These are phyloP conservation scores for Gossypium mustelinum DNA, from an alignment of 345 rosid species.

Conservation along the genomic window DNA sequence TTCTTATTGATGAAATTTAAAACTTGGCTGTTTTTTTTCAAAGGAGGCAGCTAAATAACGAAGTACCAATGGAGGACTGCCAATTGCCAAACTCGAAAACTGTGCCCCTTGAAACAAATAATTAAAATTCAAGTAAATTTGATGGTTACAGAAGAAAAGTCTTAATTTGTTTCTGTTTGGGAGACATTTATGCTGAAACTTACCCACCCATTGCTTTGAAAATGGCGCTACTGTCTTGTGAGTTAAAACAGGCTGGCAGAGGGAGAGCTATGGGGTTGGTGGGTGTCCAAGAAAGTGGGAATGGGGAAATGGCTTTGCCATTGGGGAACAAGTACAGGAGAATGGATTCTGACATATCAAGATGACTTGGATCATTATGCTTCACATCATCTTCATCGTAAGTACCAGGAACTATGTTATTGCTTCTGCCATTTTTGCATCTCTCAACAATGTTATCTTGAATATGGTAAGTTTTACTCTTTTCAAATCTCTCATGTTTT, in stretches of 20 bases:
- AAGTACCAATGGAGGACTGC: no score
- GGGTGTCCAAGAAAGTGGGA: constrained; percentile 55
- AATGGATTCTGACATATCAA: constrained; percentile 50
- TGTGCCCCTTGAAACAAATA: no score
- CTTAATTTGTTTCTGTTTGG: background rate
- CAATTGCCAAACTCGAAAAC: no score
- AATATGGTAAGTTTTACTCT: constrained; percentile 52
- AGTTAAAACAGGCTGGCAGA: constrained; percentile 13
- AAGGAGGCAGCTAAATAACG: no score
- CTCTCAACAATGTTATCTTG: constrained; percentile 85
- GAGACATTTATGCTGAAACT: background rate
- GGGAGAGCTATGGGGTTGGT: constrained; percentile 40
- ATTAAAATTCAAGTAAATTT: no score
- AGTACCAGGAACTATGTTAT: constrained; percentile 54
- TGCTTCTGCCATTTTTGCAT: constrained; percentile 79
- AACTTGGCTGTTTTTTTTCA: no score
- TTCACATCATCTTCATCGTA: constrained; percentile 21
- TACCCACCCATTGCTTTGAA: background rate
- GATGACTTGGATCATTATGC: constrained; percentile 31
- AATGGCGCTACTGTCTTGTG: constrained; percentile 7
- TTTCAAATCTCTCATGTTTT: background rate
- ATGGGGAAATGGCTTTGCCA: constrained; percentile 34
- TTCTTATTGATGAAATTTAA: no score
- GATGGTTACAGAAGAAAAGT: background rate
- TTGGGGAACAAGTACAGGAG: constrained; percentile 64